Percentiles rank a stretch among this genome's conserved stretches.
These are phyloP conservation scores for Ceratobasidium sp. DNA, from an alignment of 1,284 basidiomycete species.

Conservation along the genomic window DNA sequence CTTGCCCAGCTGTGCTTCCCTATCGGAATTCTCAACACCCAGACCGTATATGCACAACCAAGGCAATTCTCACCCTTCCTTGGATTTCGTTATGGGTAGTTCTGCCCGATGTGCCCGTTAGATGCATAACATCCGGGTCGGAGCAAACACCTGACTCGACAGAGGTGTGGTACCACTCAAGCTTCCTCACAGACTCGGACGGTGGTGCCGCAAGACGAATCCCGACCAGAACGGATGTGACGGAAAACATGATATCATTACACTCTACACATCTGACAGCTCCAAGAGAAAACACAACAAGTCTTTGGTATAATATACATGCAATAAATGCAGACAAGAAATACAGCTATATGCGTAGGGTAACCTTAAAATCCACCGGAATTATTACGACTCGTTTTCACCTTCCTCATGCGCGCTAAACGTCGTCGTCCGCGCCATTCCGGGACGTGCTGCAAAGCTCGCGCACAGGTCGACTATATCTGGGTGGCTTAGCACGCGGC, in stretches of 20 bases:
- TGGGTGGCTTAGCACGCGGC: slow-evolving; percentile 39
- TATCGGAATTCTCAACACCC: not conserved
- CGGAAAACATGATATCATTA: not conserved
- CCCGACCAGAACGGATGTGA: not conserved
- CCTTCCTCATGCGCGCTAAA: slow-evolving; percentile 26
- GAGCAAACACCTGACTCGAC: not conserved
- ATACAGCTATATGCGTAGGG: too few species aligned
- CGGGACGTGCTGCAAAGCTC: slow-evolving; percentile 36
- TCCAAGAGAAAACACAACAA: too few species aligned
- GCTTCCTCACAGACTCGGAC: not conserved
- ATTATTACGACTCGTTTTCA: not conserved
- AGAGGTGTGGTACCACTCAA: not conserved
- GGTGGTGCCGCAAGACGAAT: not conserved
- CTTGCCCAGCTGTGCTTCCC: not conserved
- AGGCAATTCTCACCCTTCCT: not conserved
- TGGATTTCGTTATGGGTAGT: not conserved
- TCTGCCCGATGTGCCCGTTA: too few species aligned
- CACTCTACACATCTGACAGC: not conserved
- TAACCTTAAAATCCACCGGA: too few species aligned
- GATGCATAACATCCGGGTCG: not conserved
- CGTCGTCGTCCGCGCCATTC: slow-evolving; percentile 37
- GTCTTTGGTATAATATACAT: too few species aligned
- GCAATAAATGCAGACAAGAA: too few species aligned
- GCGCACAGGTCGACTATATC: slow-evolving; percentile 36
- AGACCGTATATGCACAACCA: not conserved